phyloP scores from a whole-genome alignment of 345 rosid species.

The Lagerstroemia speciosa region DNA sequence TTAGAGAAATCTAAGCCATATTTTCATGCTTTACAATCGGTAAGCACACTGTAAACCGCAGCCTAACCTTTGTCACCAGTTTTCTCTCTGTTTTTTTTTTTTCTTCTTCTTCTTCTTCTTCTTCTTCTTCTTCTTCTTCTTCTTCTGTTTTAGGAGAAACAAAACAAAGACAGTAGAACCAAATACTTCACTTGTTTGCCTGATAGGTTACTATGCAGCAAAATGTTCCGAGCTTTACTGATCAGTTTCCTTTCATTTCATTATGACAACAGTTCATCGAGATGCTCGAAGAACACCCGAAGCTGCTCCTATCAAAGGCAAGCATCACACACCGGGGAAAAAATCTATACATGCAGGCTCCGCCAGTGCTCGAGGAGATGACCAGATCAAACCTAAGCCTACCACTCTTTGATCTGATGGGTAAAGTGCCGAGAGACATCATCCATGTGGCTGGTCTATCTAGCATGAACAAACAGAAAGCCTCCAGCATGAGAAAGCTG shows the following conservation, averaged over 20 bases:
- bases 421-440: slow-evolving; percentile 42
- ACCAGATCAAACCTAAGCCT: slow-evolving; percentile 56
- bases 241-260: neutral
- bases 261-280: slow-evolving; percentile 45
- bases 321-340: slow-evolving; percentile 50
- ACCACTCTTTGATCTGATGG: slow-evolving; percentile 68
- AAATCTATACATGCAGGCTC: slow-evolving; percentile 92
- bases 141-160: too few relatives aligned
- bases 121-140: too few relatives aligned
- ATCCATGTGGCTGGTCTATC: slow-evolving; percentile 50
- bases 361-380: slow-evolving; percentile 88
- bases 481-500: slow-evolving; percentile 47
- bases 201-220: neutral
- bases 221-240: neutral
- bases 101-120: too few relatives aligned
- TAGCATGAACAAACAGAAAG: slow-evolving; percentile 45
- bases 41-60: neutral
- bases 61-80: neutral
- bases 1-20: too few relatives aligned
- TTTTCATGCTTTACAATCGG: neutral
- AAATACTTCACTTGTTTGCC: neutral
- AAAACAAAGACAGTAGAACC: neutral
- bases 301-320: slow-evolving; percentile 60
- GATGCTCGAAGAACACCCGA: slow-evolving; percentile 72
- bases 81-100: too few relatives aligned